Evolutionary conservation across 2,329 filamentous ascomycete species (phyloP).

Genomic region (Ophiostoma sp.): DNA sequence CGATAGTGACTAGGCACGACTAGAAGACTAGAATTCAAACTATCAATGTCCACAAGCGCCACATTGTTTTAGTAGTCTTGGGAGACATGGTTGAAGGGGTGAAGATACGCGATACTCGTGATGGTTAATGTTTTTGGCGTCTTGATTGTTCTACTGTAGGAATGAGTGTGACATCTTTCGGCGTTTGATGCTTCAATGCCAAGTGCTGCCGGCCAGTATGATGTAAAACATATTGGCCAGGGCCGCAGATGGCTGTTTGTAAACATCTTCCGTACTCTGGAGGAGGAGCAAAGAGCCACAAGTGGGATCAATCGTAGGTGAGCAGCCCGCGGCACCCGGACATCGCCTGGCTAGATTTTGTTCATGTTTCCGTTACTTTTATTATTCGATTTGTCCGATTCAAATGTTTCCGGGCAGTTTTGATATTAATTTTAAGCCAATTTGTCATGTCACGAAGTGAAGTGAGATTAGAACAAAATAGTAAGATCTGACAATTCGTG

Average conservation of each 20-base stretch:
- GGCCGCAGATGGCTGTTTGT: background rate
- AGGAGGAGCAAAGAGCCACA: background rate
- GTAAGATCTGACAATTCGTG: background rate
- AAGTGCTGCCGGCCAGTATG: background rate
- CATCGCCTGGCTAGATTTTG: background rate
- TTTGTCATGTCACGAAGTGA: background rate
- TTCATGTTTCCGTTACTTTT: too few relatives aligned
- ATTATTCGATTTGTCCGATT: too few relatives aligned
- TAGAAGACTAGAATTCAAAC: background rate
- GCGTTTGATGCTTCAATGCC: background rate
- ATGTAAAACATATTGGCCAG: background rate
- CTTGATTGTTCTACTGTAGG: background rate
- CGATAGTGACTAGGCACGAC: background rate
- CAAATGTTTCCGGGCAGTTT: too few relatives aligned
- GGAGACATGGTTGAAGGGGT: background rate
- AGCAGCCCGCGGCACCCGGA: background rate
- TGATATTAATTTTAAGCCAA: too few relatives aligned
- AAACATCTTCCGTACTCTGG: background rate
- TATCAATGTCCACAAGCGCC: background rate
- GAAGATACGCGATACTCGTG: background rate
- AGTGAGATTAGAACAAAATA: background rate
- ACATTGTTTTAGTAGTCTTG: background rate
- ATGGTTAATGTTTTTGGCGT: background rate
- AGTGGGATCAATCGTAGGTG: background rate
- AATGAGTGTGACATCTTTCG: background rate